These are phyloP conservation scores for Suillus luteus DNA, from an alignment of 768 basidiomycete genomes.

Conservation along the genomic window DNA sequence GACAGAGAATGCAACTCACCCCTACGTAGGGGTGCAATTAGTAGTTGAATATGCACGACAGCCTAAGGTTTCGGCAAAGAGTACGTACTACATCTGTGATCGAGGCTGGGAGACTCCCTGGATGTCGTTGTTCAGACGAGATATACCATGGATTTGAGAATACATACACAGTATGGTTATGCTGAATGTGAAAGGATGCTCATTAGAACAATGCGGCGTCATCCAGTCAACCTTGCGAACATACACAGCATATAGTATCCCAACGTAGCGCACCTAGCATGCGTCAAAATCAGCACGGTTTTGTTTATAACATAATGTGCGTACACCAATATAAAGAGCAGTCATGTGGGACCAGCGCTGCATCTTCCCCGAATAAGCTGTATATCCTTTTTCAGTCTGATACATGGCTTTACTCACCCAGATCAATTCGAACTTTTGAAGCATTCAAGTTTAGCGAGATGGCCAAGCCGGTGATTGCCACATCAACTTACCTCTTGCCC, in stretches of 20 bases:
- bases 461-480: no score
- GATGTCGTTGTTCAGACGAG: neutral
- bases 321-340: neutral
- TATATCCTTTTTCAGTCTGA: neutral
- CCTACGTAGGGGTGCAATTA: neutral
- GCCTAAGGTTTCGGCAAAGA: neutral
- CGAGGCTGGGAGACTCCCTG: neutral
- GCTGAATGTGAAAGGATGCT: neutral
- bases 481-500: neutral
- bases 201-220: neutral
- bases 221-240: neutral
- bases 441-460: no score
- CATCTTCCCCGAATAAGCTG: neutral
- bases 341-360: neutral
- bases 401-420: neutral
- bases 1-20: neutral
- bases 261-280: neutral
- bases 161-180: neutral
- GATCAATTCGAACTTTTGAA: neutral
- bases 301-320: no score
- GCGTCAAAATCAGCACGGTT: neutral
- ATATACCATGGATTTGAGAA: neutral
- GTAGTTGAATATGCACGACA: neutral
- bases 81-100: neutral
- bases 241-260: neutral